phyloP scores from a whole-genome alignment of 2,329 filamentous ascomycete species.

The Aspergillus proliferans region DNA sequence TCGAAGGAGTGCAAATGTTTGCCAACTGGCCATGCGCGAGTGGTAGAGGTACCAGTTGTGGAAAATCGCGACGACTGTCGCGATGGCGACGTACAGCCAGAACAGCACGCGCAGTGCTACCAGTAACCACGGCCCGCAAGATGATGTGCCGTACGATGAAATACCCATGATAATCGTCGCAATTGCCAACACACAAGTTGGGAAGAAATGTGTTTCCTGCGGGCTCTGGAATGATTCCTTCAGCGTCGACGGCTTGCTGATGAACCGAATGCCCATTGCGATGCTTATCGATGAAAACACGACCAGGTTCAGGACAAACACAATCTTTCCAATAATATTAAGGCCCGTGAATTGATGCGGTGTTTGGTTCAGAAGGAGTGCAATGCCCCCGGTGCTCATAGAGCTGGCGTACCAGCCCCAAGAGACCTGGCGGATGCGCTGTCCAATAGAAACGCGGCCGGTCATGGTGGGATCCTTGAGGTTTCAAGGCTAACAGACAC shows the following conservation, averaged over 20 bases:
- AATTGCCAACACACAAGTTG: conserved; percentile 59
- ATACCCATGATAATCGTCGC: conserved; percentile 61
- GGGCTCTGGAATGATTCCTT: conserved; percentile 52
- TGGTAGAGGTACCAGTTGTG: conserved; percentile 6
- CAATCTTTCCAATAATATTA: conserved; percentile 54
- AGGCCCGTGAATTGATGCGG: conserved; percentile 60
- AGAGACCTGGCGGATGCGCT: conserved; percentile 44
- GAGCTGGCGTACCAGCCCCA: conserved; percentile 66
- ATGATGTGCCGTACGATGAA: conserved; percentile 56
- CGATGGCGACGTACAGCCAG: conserved; percentile 58
- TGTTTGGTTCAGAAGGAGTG: conserved; percentile 51
- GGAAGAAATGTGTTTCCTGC: conserved; percentile 61
- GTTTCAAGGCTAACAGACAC: background rate
- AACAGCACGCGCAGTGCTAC: conserved; percentile 56
- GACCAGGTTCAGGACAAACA: conserved; percentile 61
- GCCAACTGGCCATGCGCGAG: conserved; percentile 13
- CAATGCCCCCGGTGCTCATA: conserved; percentile 67
- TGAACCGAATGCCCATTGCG: conserved; percentile 53
- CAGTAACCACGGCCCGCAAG: conserved; percentile 49
- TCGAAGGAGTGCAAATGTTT: conserved; percentile 7
- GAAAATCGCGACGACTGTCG: conserved; percentile 6
- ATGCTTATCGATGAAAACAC: conserved; percentile 53
- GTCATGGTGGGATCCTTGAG: background rate
- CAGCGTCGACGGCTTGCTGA: conserved; percentile 46
- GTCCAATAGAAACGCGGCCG: conserved; percentile 2